phyloP scores from a whole-genome alignment of 306 rosid species.

The Geum urbanum region DNA sequence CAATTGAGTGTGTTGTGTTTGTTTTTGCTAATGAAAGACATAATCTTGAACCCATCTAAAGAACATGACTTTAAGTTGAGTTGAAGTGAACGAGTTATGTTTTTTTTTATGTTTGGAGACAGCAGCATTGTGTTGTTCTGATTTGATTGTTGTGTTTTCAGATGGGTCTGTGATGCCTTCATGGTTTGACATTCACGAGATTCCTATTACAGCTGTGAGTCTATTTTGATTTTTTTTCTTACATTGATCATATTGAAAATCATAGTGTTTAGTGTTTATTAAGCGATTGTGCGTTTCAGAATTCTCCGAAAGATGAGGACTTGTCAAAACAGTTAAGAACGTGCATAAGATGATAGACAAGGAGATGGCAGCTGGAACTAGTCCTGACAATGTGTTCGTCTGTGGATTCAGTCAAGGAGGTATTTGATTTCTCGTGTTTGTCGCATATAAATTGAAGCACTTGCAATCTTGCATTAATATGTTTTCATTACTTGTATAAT shows the following conservation, averaged over 20 bases:
- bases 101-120: too few species aligned
- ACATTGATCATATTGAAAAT: not conserved
- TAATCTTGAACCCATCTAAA: too few species aligned
- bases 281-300: constrained; percentile 48
- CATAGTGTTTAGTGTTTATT: not conserved
- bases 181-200: constrained; percentile 83
- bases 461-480: not conserved
- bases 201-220: constrained; percentile 72
- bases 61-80: not conserved
- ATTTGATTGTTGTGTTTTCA: constrained; percentile 38
- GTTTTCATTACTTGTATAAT: constrained; percentile 12
- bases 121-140: not conserved
- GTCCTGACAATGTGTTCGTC: constrained; percentile 69
- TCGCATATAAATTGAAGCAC: not conserved
- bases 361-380: constrained; percentile 73
- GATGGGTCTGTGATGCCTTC: constrained; percentile 79
- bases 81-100: not conserved
- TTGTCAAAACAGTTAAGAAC: constrained; percentile 68
- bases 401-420: constrained; percentile 99
- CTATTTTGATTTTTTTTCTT: not conserved
- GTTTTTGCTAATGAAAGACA: not conserved
- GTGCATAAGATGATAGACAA: constrained; percentile 81
- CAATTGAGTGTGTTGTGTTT: too few species aligned
- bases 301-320: constrained; percentile 64
- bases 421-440: constrained; percentile 24